phyloP scores from a whole-genome alignment of 2,329 filamentous ascomycete genomes.

The Aspergillus unguis region DNA sequence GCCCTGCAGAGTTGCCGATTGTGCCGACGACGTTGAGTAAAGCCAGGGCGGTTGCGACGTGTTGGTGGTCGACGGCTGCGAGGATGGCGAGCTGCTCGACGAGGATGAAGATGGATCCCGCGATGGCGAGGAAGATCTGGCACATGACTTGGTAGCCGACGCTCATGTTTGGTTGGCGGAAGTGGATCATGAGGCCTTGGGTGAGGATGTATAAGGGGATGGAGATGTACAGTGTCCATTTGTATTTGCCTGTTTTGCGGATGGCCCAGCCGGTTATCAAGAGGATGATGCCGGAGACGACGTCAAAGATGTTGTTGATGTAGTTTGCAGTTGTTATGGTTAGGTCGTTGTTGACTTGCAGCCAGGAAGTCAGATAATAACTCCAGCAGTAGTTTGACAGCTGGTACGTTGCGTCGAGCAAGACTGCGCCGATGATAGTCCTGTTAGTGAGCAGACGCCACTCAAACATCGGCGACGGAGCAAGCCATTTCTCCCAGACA shows the following conservation, averaged over 20 bases:
- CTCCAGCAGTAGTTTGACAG: conserved; percentile 21
- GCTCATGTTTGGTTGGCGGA: conserved; percentile 46
- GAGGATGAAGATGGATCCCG: conserved; percentile 53
- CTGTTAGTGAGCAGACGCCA: conserved; percentile 45
- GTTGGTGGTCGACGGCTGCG: conserved; percentile 53
- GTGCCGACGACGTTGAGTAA: conserved; percentile 55
- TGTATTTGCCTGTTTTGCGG: conserved; percentile 51
- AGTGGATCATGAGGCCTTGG: conserved; percentile 56
- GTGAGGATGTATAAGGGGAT: conserved; percentile 54
- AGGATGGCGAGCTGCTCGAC: conserved; percentile 55
- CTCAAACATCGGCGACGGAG: conserved; percentile 54
- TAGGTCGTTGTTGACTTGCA: conserved; percentile 25
- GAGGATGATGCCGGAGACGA: conserved; percentile 55
- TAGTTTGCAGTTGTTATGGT: conserved; percentile 32
- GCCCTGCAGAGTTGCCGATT: conserved; percentile 55
- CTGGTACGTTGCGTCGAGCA: conserved; percentile 28
- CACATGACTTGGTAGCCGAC: conserved; percentile 58
- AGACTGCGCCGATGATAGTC: conserved; percentile 18
- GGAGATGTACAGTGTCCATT: conserved; percentile 52
- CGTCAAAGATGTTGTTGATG: conserved; percentile 51
- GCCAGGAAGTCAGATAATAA: conserved; percentile 22
- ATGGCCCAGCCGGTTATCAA: conserved; percentile 53
- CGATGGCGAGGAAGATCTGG: conserved; percentile 57
- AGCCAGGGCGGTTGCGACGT: conserved; percentile 55
- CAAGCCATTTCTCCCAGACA: conserved; percentile 52